Conservation (phyloP, 805 yeast genomes). For the Diddensiella transvaalensis region DNA sequence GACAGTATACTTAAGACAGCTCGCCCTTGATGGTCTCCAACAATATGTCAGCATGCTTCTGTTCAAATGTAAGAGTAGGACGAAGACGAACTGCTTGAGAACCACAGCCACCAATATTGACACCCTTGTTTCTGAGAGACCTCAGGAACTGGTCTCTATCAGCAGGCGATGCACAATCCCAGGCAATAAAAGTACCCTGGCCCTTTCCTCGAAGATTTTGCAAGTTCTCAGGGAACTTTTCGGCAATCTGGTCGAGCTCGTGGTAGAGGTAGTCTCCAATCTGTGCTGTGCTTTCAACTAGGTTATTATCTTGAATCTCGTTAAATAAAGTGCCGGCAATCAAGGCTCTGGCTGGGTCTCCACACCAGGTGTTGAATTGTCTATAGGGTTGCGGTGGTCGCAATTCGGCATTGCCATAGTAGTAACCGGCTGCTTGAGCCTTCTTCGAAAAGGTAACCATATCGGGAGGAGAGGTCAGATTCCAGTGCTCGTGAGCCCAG, state of each 20-base stretch:
- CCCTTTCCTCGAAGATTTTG: slow-evolving; percentile 66
- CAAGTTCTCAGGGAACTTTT: slow-evolving; percentile 50
- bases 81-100: slow-evolving; percentile 73
- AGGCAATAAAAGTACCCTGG: slow-evolving; percentile 80
- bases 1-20: no score
- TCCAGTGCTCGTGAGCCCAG: slow-evolving; percentile 89
- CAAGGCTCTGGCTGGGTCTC: slow-evolving; percentile 79
- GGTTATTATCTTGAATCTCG: slow-evolving; percentile 59
- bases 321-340: slow-evolving; percentile 69
- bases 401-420: slow-evolving; percentile 68
- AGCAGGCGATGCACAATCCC: slow-evolving; percentile 55
- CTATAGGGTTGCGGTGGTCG: slow-evolving; percentile 77
- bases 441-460: slow-evolving; percentile 84
- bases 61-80: slow-evolving; percentile 74
- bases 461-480: slow-evolving; percentile 72
- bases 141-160: slow-evolving; percentile 59
- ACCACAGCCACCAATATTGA: slow-evolving; percentile 85
- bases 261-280: slow-evolving; percentile 67
- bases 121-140: slow-evolving; percentile 60
- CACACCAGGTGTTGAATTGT: slow-evolving; percentile 93
- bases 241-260: slow-evolving; percentile 50
- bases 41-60: slow-evolving; percentile 73
- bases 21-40: slow-evolving; percentile 38
- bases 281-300: slow-evolving; percentile 50
- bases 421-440: slow-evolving; percentile 87